Percentiles rank a stretch among this genome's conserved stretches.
phyloP scores from a whole-genome alignment of 2,329 filamentous ascomycete genomes.

The Aspergillus novofumigatus region DNA sequence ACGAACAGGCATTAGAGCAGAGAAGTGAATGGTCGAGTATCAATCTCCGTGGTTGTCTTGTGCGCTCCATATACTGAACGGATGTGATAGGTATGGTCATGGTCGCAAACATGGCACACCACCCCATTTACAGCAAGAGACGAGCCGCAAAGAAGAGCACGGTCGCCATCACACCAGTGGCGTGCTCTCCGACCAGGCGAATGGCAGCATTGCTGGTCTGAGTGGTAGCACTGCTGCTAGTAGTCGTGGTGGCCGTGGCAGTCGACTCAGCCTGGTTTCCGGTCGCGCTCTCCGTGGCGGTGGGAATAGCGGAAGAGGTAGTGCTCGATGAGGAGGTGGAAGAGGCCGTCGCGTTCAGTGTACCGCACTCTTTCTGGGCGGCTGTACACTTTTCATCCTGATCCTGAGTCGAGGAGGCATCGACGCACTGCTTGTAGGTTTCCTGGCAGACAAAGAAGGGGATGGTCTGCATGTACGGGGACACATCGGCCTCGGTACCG shows the following conservation, averaged over 20 bases:
- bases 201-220: slow-evolving; percentile 42
- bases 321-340: slow-evolving; percentile 25
- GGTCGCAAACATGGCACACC: background rate
- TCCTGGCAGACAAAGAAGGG: slow-evolving; percentile 58
- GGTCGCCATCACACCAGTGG: slow-evolving; percentile 49
- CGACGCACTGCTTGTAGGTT: slow-evolving; percentile 49
- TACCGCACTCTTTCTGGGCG: slow-evolving; percentile 49
- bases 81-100: background rate
- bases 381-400: slow-evolving; percentile 46
- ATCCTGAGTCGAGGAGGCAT: slow-evolving; percentile 38
- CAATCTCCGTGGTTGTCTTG: background rate
- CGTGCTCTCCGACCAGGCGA: slow-evolving; percentile 46
- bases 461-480: slow-evolving; percentile 54
- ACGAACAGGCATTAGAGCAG: background rate
- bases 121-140: slow-evolving; percentile 49
- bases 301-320: slow-evolving; percentile 18
- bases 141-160: slow-evolving; percentile 55
- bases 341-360: slow-evolving; percentile 40
- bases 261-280: slow-evolving; percentile 19
- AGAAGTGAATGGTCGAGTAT: background rate
- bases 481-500: slow-evolving; percentile 52
- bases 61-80: background rate
- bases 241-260: slow-evolving; percentile 21
- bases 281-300: slow-evolving; percentile 13
- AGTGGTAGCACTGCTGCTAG: slow-evolving; percentile 23